Percentiles rank a stretch among this genome's conserved stretches.
phyloP scores from a whole-genome alignment of 768 basidiomycete genomes.

The Suillus discolor region DNA sequence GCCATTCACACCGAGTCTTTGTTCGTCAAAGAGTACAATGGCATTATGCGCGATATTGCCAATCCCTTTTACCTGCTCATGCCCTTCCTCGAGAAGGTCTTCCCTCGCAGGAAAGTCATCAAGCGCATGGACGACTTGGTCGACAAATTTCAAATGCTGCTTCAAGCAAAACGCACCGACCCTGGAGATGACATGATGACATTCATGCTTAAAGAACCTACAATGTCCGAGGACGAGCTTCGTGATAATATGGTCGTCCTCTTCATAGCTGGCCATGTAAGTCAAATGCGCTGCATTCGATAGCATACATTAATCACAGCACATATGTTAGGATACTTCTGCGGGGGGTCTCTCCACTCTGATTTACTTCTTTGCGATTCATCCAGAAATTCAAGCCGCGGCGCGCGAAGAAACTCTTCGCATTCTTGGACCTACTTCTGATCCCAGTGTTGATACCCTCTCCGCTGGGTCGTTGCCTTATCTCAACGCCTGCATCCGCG shows the following conservation, averaged over 20 bases:
- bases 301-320: not conserved
- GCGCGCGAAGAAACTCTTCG: constrained; percentile 41
- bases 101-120: constrained; percentile 32
- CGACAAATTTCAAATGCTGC: constrained; percentile 27
- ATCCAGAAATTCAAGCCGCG: constrained; percentile 38
- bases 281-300: constrained; percentile 6
- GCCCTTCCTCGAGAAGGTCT: constrained; percentile 32
- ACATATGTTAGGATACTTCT: constrained; percentile 36
- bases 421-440: constrained; percentile 27
- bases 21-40: constrained; percentile 40
- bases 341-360: constrained; percentile 40
- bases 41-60: constrained; percentile 38
- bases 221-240: constrained; percentile 36
- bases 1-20: constrained; percentile 35
- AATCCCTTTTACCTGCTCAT: constrained; percentile 36
- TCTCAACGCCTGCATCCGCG: constrained; percentile 41
- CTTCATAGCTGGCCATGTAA: constrained; percentile 44
- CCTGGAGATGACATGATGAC: constrained; percentile 38
- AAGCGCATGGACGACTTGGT: constrained; percentile 33
- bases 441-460: constrained; percentile 35
- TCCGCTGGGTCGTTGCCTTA: constrained; percentile 26
- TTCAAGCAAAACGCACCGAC: constrained; percentile 32
- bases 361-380: constrained; percentile 38
- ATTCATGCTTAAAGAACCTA: constrained; percentile 37
- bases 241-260: constrained; percentile 40